Evolutionary conservation across 306 rosid genomes (phyloP).

Genomic region (cucumber (Cucumis sativus)): Cucumber_9930_V3 NC_026659.2:5601001-5601500

Average conservation of each 20-base stretch:
- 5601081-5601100: conserved; percentile 93
- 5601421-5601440: background rate
- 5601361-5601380: background rate
- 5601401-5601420: too few relatives aligned
- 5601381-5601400: background rate
- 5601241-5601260: conserved; percentile 97
- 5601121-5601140: conserved; percentile 79
- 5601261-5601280: conserved; percentile 88
- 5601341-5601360: background rate
- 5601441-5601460: background rate
- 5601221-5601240: conserved; percentile 90
- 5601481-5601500: background rate
- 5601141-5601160: background rate
- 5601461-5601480: background rate
- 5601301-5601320: conserved; percentile 75
- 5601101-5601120: conserved; percentile 94
- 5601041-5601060: conserved; percentile 86
- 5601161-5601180: background rate
- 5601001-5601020: conserved; percentile 86
- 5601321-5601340: background rate
- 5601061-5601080: conserved; percentile 87
- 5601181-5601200: background rate
- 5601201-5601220: conserved; percentile 59
- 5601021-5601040: conserved; percentile 94
- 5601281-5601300: conserved; percentile 96